These are phyloP conservation scores for Russula abietina DNA, from an alignment of 768 basidiomycete genomes.

Conservation along the genomic window DNA sequence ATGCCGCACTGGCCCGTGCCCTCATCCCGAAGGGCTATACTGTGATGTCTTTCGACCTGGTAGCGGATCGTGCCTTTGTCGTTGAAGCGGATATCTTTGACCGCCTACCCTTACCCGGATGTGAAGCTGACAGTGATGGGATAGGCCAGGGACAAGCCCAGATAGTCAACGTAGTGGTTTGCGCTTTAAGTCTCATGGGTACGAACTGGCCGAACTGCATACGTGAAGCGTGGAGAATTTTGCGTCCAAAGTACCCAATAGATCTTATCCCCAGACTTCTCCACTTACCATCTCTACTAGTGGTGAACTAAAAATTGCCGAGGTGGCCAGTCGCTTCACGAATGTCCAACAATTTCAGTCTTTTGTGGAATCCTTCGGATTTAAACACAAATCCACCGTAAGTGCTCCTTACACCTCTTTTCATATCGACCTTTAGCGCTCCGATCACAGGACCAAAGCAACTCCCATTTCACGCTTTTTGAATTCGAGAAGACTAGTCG, in stretches of 20 bases:
- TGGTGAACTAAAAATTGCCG: constrained; percentile 80
- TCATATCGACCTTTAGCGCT: constrained; percentile 1
- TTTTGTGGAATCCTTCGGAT: constrained; percentile 63
- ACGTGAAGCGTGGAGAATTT: constrained; percentile 81
- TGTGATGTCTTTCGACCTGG: constrained; percentile 76
- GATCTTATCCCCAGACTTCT: not conserved
- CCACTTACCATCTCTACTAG: constrained; percentile 34
- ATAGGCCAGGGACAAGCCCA: constrained; percentile 54
- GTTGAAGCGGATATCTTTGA: constrained; percentile 86
- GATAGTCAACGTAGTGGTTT: constrained; percentile 86
- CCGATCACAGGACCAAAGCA: constrained; percentile 58
- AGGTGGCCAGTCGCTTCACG: constrained; percentile 81
- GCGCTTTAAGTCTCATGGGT: constrained; percentile 94
- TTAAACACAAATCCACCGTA: constrained; percentile 66
- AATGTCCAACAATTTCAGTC: constrained; percentile 60
- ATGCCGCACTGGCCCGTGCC: constrained; percentile 76
- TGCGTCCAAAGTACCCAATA: constrained; percentile 68
- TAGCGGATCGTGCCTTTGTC: constrained; percentile 69
- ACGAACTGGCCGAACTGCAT: constrained; percentile 93
- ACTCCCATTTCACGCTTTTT: constrained; percentile 81
- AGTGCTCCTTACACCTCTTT: constrained; percentile 5
- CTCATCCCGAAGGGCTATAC: constrained; percentile 62
- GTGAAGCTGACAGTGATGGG: constrained; percentile 39
- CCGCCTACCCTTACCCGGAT: constrained; percentile 79
- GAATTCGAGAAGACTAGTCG: constrained; percentile 64